Base-by-base conservation (phyloP, 2,329 filamentous ascomycete genomes). In the Colletotrichum lindemuthianum region DNA sequence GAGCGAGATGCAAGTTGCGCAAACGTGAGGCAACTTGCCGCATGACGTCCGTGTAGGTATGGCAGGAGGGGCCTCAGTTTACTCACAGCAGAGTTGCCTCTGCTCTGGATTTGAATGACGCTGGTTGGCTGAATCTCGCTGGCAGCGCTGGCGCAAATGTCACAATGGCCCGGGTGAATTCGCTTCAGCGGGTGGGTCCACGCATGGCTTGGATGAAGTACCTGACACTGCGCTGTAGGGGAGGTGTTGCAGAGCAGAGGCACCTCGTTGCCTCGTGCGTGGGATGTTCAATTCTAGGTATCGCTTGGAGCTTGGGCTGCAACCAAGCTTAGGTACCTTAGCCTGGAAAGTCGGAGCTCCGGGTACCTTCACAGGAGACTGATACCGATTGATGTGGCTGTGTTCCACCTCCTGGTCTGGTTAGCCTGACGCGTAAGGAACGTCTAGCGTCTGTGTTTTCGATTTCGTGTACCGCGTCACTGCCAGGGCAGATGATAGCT, bases 1-100 rank as follows among this genome's bases (percentile, higher is more conserved):
- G 45, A 41, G 37, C 11, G 45, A 58, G 45, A 44, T 44, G 52
- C 37, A 49, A 48, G 47, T 63, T 65, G 63, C 63, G 59, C 63
- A 47, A 61, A 58, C 52, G 63, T 56, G 47, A 65, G 63, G 51
- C 63, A 65, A 65, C 58, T 52, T 65, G 36, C 63, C 47, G 58
- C 63, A 65, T 65, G 58, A 65, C 58, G 63, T 65, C 63, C 58
- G 58, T 61, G 61, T 56, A 65, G 56, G 51, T 56, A 65, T 61
- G 51, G 58, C 51, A 54, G 51, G 63, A 65, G 63, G 63, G 63
- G 58, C 58, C 34, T 65, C 40, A 45, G 51, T 44, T 53, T 61
- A 24, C 54, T 48, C 58, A 61, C 24, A 24, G 24, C 24, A 24
- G 24, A 24, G 24, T 24, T 24, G 24, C 24, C 24, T 24, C 24